These are phyloP conservation scores for Arctium lappa DNA, from an alignment of 129 eudicot genomes.

Conservation along the genomic window DNA sequence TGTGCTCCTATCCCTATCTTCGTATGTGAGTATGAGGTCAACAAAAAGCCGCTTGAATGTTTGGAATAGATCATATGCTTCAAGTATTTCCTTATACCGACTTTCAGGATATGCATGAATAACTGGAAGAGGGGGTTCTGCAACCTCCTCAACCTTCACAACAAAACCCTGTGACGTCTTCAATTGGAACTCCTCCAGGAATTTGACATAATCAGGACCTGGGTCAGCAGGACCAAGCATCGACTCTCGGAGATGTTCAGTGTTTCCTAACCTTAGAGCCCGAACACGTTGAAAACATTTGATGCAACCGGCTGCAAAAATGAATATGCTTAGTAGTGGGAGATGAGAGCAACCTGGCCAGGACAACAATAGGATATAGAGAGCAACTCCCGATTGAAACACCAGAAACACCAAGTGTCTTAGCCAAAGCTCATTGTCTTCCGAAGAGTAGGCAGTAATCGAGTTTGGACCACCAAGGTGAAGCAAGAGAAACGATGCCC, in stretches of 20 bases:
- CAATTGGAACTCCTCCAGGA: conserved; percentile 34
- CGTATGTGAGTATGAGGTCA: conserved; percentile 61
- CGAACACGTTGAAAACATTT: neutral
- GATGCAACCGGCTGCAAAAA: conserved; percentile 1
- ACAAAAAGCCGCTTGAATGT: conserved; percentile 58
- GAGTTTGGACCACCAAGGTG: conserved; percentile 52
- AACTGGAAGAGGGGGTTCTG: conserved; percentile 28
- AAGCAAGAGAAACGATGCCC: conserved; percentile 55
- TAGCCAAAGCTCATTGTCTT: conserved; percentile 50
- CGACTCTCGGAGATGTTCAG: conserved; percentile 29
- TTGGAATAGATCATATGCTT: conserved; percentile 34
- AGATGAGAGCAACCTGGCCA: conserved; percentile 19
- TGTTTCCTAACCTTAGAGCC: conserved; percentile 24
- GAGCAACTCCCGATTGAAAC: neutral
- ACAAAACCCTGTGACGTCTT: conserved; percentile 36
- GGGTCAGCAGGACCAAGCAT: conserved; percentile 37
- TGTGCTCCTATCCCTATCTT: conserved; percentile 44
- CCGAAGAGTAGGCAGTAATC: conserved; percentile 44
- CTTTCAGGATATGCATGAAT: conserved; percentile 2
- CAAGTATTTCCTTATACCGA: conserved; percentile 10
- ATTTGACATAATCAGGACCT: conserved; percentile 44
- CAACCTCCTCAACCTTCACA: conserved; percentile 32
- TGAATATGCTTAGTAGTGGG: conserved; percentile 19
- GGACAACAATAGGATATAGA: conserved; percentile 11
- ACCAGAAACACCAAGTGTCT: conserved; percentile 25